Conservation (phyloP, 1,284 basidiomycete species). For the Ustilago cynodontis region DNA sequence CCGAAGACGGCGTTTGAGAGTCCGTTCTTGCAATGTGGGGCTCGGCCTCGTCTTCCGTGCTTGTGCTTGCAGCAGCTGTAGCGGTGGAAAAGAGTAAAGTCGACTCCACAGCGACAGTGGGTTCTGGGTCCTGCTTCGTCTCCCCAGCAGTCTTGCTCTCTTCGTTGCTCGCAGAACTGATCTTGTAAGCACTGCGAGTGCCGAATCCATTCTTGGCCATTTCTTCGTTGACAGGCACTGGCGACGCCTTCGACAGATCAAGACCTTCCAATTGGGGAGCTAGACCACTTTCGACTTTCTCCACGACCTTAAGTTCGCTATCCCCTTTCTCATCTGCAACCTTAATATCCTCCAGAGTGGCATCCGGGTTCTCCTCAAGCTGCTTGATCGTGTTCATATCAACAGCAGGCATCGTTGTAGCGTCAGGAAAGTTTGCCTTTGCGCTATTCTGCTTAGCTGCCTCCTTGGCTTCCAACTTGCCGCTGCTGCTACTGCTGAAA, state of each 20-base stretch:
- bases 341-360: not conserved
- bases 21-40: conserved; percentile 29
- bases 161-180: conserved; percentile 1
- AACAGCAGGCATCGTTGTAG: conserved; percentile 40
- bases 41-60: conserved; percentile 5
- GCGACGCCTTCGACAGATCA: conserved; percentile 33
- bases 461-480: conserved; percentile 12
- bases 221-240: conserved; percentile 34
- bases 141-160: not conserved
- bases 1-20: conserved; percentile 46
- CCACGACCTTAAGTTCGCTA: not conserved
- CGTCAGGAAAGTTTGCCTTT: conserved; percentile 41
- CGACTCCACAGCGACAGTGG: not conserved
- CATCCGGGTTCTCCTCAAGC: conserved; percentile 17
- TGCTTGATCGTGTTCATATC: conserved; percentile 37
- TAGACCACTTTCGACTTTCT: not conserved
- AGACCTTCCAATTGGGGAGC: conserved; percentile 9
- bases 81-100: not conserved
- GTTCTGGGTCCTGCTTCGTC: not conserved
- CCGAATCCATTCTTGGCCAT: conserved; percentile 52
- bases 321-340: not conserved
- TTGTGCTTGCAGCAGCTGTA: not conserved
- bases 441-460: conserved; percentile 11
- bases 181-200: conserved; percentile 41
- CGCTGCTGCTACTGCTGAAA: conserved; percentile 35